Conservation (phyloP, 73 alveolate species). For the Breviolum minutum region DNA sequence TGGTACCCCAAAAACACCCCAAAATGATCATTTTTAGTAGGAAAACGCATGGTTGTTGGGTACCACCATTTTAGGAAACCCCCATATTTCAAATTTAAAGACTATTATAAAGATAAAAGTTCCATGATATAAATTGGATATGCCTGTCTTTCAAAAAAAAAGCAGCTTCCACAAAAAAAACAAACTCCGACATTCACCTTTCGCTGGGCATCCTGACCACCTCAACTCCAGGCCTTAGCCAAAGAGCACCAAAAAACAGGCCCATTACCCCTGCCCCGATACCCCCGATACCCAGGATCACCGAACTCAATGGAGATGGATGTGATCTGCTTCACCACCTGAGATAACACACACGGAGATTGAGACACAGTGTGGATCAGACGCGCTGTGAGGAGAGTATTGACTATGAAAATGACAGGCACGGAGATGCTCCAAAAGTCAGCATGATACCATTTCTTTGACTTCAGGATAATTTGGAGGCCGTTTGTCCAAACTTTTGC, state of each 20-base stretch:
- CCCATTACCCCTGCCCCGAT: not conserved
- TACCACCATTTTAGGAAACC: too few species aligned
- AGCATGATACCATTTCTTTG: too few species aligned
- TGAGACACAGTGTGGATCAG: not conserved
- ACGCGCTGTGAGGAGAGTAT: not conserved
- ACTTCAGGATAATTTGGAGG: too few species aligned
- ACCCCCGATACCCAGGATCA: not conserved
- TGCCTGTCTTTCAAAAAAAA: not conserved
- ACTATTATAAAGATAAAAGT: not conserved
- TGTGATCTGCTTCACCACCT: slow-evolving; percentile 96
- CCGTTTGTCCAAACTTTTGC: too few species aligned
- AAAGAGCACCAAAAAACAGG: not conserved
- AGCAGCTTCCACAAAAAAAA: not conserved
- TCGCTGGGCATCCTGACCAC: not conserved
- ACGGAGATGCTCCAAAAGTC: too few species aligned
- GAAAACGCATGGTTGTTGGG: too few species aligned
- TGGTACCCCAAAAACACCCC: too few species aligned
- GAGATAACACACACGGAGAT: not conserved
- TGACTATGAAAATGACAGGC: too few species aligned
- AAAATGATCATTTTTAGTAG: too few species aligned
- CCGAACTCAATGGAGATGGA: slow-evolving; percentile 96
- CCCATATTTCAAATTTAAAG: not conserved
- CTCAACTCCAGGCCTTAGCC: slow-evolving; percentile 54
- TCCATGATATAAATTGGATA: not conserved
- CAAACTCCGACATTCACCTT: not conserved